phyloP scores from a whole-genome alignment of 352 stramenopile species.

The Pythium chondricola region DNA sequence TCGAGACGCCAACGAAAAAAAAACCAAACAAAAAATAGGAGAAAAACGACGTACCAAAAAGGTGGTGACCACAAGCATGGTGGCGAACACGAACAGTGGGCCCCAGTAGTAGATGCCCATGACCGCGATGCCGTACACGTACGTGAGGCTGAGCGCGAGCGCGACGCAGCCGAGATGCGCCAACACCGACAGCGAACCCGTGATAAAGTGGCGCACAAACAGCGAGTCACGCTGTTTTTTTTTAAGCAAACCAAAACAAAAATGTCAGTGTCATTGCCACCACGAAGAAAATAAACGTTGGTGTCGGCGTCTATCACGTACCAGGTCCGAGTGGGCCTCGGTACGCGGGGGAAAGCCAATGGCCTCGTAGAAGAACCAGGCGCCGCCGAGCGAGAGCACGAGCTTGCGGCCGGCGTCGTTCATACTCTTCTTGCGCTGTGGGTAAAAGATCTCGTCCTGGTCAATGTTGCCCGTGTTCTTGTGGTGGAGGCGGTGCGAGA shows the following conservation, averaged over 20 bases:
- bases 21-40: background rate
- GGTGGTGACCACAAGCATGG: conserved; percentile 78
- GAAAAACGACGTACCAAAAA: conserved; percentile 39
- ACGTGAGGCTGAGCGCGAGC: conserved; percentile 33
- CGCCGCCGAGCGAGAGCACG: conserved; percentile 38
- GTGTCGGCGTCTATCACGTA: too few relatives aligned
- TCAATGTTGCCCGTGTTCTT: conserved; percentile 87
- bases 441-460: conserved; percentile 81
- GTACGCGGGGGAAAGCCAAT: conserved; percentile 71
- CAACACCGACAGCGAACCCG: conserved; percentile 34
- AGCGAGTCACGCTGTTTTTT: conserved; percentile 64
- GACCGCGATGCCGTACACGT: conserved; percentile 19
- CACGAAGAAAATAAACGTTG: background rate
- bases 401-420: conserved; percentile 49
- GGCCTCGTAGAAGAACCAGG: conserved; percentile 69
- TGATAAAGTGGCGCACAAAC: conserved; percentile 60
- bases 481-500: conserved; percentile 80
- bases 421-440: conserved; percentile 50
- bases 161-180: conserved; percentile 41
- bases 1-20: background rate
- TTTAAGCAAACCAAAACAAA: conserved; percentile 2
- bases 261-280: background rate
- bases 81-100: conserved; percentile 67
- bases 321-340: conserved; percentile 76
- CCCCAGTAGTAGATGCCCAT: conserved; percentile 79